Conservation (phyloP, 2,329 filamentous ascomycete species). For the Aureobasidium lini region DNA sequence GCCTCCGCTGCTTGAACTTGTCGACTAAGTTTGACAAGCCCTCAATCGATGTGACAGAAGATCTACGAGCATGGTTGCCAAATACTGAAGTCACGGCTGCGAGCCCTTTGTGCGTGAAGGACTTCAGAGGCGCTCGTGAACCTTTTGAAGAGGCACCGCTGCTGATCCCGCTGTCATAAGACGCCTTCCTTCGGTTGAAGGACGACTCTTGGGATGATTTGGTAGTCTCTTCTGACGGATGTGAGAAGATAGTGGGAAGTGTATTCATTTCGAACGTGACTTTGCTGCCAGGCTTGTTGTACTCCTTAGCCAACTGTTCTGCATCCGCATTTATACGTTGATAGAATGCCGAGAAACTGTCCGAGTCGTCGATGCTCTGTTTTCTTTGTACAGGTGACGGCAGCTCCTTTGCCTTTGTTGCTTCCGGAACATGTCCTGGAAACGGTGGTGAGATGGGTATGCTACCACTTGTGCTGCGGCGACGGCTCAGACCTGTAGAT, state of each 20-base stretch:
- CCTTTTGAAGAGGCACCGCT: not conserved
- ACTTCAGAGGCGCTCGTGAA: not conserved
- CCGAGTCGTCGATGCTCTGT: conserved; percentile 4
- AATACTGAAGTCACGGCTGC: not conserved
- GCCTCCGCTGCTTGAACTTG: not conserved
- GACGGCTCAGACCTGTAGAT: conserved; percentile 4
- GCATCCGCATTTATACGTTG: not conserved
- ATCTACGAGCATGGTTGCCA: not conserved
- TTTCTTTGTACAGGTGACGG: not conserved
- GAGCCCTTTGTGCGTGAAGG: not conserved
- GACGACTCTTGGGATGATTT: not conserved
- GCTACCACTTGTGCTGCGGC: conserved; percentile 23
- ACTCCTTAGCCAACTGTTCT: not conserved
- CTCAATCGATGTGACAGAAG: not conserved
- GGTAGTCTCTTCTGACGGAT: not conserved
- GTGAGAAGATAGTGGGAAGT: not conserved
- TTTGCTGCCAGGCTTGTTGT: not conserved
- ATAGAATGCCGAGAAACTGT: conserved; percentile 7
- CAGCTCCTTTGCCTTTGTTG: not conserved
- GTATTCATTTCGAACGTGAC: not conserved
- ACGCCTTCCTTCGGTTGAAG: not conserved
- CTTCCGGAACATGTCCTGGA: not conserved
- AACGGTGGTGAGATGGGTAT: conserved; percentile 28
- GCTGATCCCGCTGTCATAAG: not conserved
- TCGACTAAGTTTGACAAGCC: not conserved